Percentiles rank a stretch among this genome's conserved stretches.
These are phyloP conservation scores for Bathelium albidoporum DNA, from an alignment of 495 filamentous ascomycete genomes.

Conservation along the genomic window DNA sequence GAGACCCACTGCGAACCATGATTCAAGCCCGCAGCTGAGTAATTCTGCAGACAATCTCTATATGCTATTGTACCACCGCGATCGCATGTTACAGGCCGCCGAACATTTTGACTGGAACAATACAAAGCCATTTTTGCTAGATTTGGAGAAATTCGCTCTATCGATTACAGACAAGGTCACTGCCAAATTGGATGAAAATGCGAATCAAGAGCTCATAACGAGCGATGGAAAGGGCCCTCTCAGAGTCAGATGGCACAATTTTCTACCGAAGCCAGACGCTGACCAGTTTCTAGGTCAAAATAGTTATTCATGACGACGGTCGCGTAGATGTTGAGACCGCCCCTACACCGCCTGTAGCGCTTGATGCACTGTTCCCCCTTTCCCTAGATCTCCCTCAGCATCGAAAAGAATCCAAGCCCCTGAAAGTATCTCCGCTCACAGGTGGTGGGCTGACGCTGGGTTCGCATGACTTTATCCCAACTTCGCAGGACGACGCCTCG, in stretches of 20 bases:
- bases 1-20: slow-evolving; percentile 33
- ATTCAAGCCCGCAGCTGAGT: slow-evolving; percentile 26
- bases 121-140: neutral
- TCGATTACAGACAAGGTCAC: neutral
- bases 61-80: slow-evolving; percentile 70
- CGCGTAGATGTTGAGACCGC: slow-evolving; percentile 29
- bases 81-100: slow-evolving; percentile 70
- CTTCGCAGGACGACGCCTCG: slow-evolving; percentile 5
- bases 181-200: too few species aligned
- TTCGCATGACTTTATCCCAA: slow-evolving; percentile 12
- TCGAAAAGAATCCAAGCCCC: slow-evolving; percentile 16
- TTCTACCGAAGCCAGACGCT: neutral
- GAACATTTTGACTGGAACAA: slow-evolving; percentile 52
- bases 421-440: slow-evolving; percentile 19
- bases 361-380: slow-evolving; percentile 46
- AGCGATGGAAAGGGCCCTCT: too few species aligned
- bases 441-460: slow-evolving; percentile 22
- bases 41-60: slow-evolving; percentile 54
- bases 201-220: too few species aligned
- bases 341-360: slow-evolving; percentile 38
- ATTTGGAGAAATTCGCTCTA: neutral
- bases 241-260: neutral
- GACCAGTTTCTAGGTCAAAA: neutral
- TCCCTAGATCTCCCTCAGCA: slow-evolving; percentile 38
- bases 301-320: slow-evolving; percentile 5